Evolutionary conservation across 2,329 filamentous ascomycete genomes (phyloP).

Genomic region (Corinectria fuckeliana): DNA sequence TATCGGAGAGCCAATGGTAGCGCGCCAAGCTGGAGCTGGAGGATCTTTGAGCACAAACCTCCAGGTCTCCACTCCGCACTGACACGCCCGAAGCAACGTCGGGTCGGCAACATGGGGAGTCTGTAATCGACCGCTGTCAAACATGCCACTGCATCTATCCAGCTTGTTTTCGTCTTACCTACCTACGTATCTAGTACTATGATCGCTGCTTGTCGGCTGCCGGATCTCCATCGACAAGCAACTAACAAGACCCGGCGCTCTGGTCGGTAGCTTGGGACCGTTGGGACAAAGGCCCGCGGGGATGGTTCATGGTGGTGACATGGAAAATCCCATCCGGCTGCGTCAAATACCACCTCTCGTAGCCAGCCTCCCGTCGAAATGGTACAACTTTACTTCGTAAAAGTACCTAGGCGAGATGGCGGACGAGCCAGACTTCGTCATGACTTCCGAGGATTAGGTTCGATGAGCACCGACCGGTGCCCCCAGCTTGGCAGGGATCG

Average conservation of each 20-base stretch:
- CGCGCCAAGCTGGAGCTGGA: background rate
- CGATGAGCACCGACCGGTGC: background rate
- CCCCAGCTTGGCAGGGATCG: conserved; percentile 1
- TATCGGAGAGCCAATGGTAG: conserved; percentile 1
- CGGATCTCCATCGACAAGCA: background rate
- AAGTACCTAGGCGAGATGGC: background rate
- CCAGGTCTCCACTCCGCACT: background rate
- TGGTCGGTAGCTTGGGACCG: background rate
- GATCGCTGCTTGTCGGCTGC: background rate
- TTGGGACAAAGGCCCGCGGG: background rate
- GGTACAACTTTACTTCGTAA: background rate
- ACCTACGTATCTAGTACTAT: too few species aligned
- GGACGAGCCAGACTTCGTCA: too few species aligned
- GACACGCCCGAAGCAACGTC: conserved; percentile 4
- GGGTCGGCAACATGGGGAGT: background rate
- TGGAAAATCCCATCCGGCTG: background rate
- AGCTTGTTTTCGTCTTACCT: background rate
- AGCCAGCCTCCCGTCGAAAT: background rate
- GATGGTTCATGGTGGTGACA: background rate
- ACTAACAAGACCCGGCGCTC: background rate
- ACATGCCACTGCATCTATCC: background rate
- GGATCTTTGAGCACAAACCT: background rate
- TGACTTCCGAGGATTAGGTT: background rate
- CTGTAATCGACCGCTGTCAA: conserved; percentile 4
- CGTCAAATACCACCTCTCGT: background rate